Conservation (phyloP, 2,329 filamentous ascomycete species). For the Beauveria sp. region DNA sequence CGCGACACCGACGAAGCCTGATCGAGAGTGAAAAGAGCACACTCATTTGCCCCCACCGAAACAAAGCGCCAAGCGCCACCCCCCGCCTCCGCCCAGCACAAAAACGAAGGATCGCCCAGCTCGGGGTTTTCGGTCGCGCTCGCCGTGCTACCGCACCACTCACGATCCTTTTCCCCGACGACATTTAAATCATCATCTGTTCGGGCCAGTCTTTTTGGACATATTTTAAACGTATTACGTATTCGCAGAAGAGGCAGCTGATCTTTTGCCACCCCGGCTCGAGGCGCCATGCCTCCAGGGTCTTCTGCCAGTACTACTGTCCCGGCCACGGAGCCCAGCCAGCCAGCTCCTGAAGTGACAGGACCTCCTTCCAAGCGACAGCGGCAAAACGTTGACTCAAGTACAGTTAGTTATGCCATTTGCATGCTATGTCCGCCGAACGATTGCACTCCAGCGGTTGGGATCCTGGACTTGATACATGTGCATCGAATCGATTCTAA, state of each 20-base stretch:
- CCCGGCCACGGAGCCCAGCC: neutral
- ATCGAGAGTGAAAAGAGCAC: neutral
- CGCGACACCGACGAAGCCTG: neutral
- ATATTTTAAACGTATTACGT: neutral
- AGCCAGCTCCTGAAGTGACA: neutral
- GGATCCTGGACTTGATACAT: neutral
- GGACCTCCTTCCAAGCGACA: slow-evolving; percentile 1
- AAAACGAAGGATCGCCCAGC: neutral
- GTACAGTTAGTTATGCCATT: neutral
- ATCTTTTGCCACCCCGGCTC: neutral
- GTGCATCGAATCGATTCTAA: neutral
- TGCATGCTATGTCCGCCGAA: no score
- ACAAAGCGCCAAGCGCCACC: neutral
- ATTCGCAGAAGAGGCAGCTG: neutral
- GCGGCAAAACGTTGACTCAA: neutral
- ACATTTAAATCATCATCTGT: neutral
- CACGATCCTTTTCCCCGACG: neutral
- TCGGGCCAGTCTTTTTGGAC: neutral
- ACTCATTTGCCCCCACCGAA: neutral
- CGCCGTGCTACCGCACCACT: slow-evolving; percentile 6
- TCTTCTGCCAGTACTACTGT: neutral
- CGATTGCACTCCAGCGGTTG: neutral
- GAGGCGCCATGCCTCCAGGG: neutral
- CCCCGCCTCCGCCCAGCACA: neutral
- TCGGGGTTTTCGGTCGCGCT: slow-evolving; percentile 7